A percentile compares a stretch with the other conserved stretches of the same genome.
Conservation (phyloP, 176 grass and related monocot genomes). For the barley (Hordeum vulgare) region DNA sequence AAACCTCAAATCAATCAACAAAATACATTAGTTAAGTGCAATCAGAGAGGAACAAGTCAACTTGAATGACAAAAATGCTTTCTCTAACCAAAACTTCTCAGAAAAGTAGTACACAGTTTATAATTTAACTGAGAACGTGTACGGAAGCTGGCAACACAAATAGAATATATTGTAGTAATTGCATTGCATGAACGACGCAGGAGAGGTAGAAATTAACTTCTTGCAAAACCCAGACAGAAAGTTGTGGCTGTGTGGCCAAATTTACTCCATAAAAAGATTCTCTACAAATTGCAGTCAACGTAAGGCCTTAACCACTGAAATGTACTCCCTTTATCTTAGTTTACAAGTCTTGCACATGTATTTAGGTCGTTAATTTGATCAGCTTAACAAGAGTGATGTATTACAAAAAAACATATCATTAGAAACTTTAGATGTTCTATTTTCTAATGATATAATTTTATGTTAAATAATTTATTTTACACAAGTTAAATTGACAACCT, state of each 20-base stretch:
- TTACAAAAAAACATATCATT: no score
- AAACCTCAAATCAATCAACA: not conserved
- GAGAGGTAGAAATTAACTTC: not conserved
- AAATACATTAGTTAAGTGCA: not conserved
- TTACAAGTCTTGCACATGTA: no score
- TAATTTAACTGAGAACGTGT: not conserved
- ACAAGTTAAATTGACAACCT: no score
- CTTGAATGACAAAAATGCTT: not conserved
- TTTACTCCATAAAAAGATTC: not conserved
- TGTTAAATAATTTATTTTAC: no score
- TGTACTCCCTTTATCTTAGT: no score
- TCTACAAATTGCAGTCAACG: not conserved
- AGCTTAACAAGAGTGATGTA: no score
- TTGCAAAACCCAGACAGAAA: not conserved
- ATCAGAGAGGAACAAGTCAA: not conserved
- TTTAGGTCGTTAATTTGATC: no score
- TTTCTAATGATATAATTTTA: no score
- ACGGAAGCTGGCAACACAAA: not conserved
- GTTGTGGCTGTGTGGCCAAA: not conserved
- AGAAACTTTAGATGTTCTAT: no score
- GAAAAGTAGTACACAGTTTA: not conserved
- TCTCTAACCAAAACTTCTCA: not conserved
- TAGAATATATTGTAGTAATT: not conserved
- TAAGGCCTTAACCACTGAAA: not conserved
- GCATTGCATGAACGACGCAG: not conserved